These are phyloP conservation scores for Hylodesmum podocarpum DNA, from an alignment of 306 rosid species.

Conservation along the genomic window DNA sequence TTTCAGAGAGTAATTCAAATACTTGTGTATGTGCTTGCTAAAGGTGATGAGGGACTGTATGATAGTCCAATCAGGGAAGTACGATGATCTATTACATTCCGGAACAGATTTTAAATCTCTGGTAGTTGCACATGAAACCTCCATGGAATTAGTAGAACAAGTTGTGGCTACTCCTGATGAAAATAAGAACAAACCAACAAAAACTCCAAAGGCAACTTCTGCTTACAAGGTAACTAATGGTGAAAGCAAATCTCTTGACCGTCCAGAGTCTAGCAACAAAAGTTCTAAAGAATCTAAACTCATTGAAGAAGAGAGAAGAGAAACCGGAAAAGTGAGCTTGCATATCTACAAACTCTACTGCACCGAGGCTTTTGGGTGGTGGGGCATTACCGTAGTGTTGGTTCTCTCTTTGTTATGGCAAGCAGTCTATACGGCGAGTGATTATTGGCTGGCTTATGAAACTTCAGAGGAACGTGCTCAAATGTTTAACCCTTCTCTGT, in stretches of 20 bases:
- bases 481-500: conserved; percentile 48
- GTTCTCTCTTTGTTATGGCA: conserved; percentile 58
- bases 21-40: not conserved
- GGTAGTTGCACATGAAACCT: conserved; percentile 74
- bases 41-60: conserved; percentile 77
- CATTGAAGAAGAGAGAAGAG: conserved; percentile 79
- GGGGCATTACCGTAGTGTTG: conserved; percentile 55
- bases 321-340: conserved; percentile 68
- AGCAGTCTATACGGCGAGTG: conserved; percentile 57
- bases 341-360: conserved; percentile 58
- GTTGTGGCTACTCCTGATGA: conserved; percentile 27
- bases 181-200: conserved; percentile 32
- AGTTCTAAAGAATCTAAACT: conserved; percentile 76
- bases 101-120: conserved; percentile 66
- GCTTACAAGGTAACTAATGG: conserved; percentile 37
- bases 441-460: conserved; percentile 88
- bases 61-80: conserved; percentile 73
- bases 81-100: conserved; percentile 43
- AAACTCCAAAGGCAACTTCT: conserved; percentile 28
- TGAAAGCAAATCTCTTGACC: conserved; percentile 43
- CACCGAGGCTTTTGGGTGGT: conserved; percentile 87
- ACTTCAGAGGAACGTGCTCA: conserved; percentile 53
- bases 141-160: conserved; percentile 76
- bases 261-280: conserved; percentile 32
- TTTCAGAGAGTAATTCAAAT: not conserved